A percentile compares a stretch with the other conserved stretches of the same genome.
Conservation (phyloP, 345 rosid genomes). For the Rhodamnia rubescens region DNA sequence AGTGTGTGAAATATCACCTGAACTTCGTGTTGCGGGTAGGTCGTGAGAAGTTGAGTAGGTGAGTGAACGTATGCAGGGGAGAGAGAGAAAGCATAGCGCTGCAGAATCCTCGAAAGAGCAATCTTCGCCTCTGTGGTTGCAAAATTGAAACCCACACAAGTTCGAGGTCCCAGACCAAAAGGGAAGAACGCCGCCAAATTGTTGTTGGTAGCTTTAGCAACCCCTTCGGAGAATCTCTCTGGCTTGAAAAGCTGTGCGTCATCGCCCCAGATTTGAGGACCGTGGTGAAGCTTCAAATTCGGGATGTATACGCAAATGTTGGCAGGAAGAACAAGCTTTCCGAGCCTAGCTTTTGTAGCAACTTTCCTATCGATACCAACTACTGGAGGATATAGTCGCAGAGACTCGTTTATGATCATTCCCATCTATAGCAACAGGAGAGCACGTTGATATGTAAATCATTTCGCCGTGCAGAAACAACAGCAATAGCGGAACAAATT, state of each 20-base stretch:
- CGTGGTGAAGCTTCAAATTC: conserved; percentile 16
- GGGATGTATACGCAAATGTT: conserved; percentile 5
- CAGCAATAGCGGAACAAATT: neutral
- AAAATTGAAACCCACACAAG: conserved; percentile 25
- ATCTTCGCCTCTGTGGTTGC: conserved; percentile 21
- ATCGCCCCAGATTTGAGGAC: conserved; percentile 30
- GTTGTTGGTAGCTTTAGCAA: conserved; percentile 31
- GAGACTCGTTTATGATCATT: conserved; percentile 18
- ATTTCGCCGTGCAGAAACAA: neutral
- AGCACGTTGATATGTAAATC: neutral
- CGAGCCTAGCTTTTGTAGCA: conserved; percentile 10
- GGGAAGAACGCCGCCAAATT: conserved; percentile 24
- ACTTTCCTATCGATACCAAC: neutral
- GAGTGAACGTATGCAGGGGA: conserved; percentile 33
- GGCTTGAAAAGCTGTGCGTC: conserved; percentile 30
- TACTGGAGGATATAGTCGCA: conserved; percentile 29
- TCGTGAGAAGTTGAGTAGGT: conserved; percentile 5
- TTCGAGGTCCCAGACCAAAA: conserved; percentile 27
- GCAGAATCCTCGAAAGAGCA: conserved; percentile 41
- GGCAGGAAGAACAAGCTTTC: conserved; percentile 14
- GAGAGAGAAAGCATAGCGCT: conserved; percentile 18
- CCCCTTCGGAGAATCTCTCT: conserved; percentile 31
- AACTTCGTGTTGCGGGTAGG: conserved; percentile 26
- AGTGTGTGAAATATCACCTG: conserved; percentile 19
- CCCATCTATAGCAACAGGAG: conserved; percentile 1